Conservation (phyloP, 495 filamentous ascomycete species). For the Neurospora sp. region DNA sequence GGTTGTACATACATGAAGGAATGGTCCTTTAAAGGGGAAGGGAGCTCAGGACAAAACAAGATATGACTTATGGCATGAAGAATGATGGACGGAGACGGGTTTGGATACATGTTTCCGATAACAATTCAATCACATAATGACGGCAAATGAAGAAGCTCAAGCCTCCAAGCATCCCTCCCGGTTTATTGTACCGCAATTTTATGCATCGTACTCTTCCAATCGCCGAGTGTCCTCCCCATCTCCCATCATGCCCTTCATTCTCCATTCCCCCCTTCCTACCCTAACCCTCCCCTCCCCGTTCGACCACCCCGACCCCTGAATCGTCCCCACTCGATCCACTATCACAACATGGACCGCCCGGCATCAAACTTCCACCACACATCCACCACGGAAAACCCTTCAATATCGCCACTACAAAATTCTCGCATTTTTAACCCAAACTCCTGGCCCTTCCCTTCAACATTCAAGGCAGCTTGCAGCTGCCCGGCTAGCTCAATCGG, state of each 20-base stretch:
- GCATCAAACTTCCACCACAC: neutral
- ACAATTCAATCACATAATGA: neutral
- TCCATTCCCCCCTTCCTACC: neutral
- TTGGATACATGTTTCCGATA: neutral
- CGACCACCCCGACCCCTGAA: neutral
- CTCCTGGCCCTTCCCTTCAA: neutral
- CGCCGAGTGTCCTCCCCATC: neutral
- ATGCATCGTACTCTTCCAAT: rapidly evolving
- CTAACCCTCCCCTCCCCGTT: neutral
- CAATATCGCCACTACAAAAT: neutral
- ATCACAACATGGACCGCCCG: neutral
- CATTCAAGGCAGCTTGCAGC: neutral
- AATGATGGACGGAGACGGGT: neutral
- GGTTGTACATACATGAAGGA: too few species aligned
- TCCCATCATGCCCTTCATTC: neutral
- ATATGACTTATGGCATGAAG: neutral
- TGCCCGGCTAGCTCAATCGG: conserved; percentile 56
- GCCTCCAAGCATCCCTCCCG: neutral
- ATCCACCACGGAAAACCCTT: neutral
- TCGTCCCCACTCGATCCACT: neutral
- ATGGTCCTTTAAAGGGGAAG: too few species aligned
- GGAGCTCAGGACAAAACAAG: neutral
- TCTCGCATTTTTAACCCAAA: neutral
- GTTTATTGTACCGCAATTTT: neutral
- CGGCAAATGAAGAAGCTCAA: too few species aligned